phyloP scores from a whole-genome alignment of 2,329 filamentous ascomycete genomes.

The Zymoseptoria tritici region DNA sequence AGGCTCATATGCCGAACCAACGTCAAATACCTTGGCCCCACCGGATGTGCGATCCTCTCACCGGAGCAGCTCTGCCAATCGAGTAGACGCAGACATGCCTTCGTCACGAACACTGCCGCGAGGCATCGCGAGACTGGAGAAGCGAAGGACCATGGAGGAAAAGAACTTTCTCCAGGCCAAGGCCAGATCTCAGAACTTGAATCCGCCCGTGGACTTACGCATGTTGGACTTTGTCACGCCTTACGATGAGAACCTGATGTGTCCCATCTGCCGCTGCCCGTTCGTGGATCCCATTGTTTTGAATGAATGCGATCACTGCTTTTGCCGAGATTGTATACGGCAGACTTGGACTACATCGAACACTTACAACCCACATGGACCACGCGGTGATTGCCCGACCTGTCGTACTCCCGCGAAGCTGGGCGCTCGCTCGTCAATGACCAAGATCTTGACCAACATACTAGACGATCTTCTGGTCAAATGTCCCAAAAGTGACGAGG shows the following conservation, averaged over 20 bases:
- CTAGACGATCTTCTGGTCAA: slow-evolving; percentile 54
- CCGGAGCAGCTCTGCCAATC: slow-evolving; percentile 11
- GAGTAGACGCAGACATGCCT: not conserved
- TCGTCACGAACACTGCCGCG: slow-evolving; percentile 12
- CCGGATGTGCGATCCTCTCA: slow-evolving; percentile 3
- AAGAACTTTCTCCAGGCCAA: slow-evolving; percentile 23
- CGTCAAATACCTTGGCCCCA: not conserved
- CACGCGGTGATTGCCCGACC: slow-evolving; percentile 45
- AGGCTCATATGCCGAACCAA: slow-evolving; percentile 4
- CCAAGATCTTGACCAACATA: slow-evolving; percentile 53
- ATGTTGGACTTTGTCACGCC: slow-evolving; percentile 50
- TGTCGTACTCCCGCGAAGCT: slow-evolving; percentile 44
- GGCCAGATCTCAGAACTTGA: slow-evolving; percentile 21
- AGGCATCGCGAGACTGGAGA: slow-evolving; percentile 25
- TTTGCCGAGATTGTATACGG: slow-evolving; percentile 53
- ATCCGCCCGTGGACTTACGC: slow-evolving; percentile 46
- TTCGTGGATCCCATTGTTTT: slow-evolving; percentile 51
- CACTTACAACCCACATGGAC: slow-evolving; percentile 26
- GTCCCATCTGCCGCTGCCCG: slow-evolving; percentile 57
- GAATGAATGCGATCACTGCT: slow-evolving; percentile 56
- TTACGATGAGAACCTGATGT: slow-evolving; percentile 55
- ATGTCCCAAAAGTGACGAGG: slow-evolving; percentile 49
- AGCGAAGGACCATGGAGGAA: slow-evolving; percentile 28
- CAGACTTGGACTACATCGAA: slow-evolving; percentile 36
- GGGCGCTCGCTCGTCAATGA: slow-evolving; percentile 31